Percentiles rank a stretch among this genome's conserved stretches.
Conservation (phyloP, 2,329 filamentous ascomycete genomes). For the Alternaria solani region DNA sequence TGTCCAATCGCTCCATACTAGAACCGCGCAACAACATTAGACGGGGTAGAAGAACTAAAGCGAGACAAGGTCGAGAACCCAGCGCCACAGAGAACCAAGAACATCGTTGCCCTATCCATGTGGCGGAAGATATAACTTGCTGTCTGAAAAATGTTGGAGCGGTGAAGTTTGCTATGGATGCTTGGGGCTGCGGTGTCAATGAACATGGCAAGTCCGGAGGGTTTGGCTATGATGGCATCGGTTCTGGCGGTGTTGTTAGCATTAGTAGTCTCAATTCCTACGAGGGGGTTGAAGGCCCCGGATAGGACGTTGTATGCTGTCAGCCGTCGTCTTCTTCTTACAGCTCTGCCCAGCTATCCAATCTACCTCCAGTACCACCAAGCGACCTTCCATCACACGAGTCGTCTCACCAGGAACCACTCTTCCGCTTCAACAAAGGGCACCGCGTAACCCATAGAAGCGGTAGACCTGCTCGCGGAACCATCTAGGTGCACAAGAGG, state of each 20-base stretch:
- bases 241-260: background rate
- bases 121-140: background rate
- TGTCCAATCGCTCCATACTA: background rate
- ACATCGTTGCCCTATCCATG: background rate
- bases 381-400: background rate
- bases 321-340: conserved; percentile 20
- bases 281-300: background rate
- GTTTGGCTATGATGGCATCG: background rate
- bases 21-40: background rate
- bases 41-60: background rate
- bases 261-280: background rate
- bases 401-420: background rate
- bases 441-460: background rate
- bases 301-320: conserved; percentile 18
- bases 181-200: background rate
- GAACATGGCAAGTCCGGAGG: background rate
- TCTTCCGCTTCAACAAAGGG: background rate
- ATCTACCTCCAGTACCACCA: background rate
- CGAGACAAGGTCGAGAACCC: too few species aligned
- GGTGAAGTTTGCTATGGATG: background rate
- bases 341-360: background rate
- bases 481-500: background rate
- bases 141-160: background rate
- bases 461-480: background rate
- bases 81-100: background rate